These are phyloP conservation scores for Gossypium thurberi DNA, from an alignment of 345 rosid species.

Conservation along the genomic window DNA sequence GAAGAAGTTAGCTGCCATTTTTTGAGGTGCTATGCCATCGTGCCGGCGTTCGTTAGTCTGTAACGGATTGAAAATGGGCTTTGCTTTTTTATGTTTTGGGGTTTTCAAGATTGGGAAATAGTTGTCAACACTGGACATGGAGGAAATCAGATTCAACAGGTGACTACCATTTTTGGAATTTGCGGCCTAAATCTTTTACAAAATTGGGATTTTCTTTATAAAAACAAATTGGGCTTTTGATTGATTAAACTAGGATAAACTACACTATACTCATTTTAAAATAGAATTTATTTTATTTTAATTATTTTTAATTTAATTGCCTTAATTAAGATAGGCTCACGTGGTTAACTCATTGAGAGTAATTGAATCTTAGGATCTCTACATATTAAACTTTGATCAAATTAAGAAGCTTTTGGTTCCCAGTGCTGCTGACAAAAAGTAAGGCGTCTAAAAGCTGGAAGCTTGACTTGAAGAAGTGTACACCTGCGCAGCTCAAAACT, in stretches of 20 bases:
- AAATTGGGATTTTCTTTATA: background rate
- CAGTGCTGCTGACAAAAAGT: constrained; percentile 52
- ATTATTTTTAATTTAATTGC: too few relatives aligned
- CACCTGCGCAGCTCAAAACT: constrained; percentile 44
- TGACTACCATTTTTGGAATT: background rate
- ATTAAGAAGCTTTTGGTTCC: constrained; percentile 80
- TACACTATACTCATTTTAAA: too few relatives aligned
- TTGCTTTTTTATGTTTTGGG: background rate
- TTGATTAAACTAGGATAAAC: too few relatives aligned
- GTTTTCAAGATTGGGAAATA: background rate
- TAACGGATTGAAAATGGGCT: background rate
- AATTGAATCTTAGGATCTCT: background rate
- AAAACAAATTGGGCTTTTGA: background rate
- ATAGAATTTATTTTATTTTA: too few relatives aligned
- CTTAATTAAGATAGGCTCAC: too few relatives aligned
- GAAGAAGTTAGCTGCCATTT: constrained; percentile 2
- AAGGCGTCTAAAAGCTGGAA: constrained; percentile 65
- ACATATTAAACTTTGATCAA: constrained; percentile 25
- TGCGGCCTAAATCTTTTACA: background rate
- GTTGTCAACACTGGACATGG: background rate
- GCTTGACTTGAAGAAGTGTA: constrained; percentile 51
- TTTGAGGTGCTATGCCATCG: background rate
- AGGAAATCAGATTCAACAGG: background rate
- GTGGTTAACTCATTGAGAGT: too few relatives aligned
- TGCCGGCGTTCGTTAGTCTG: background rate